Conservation (phyloP, 495 filamentous ascomycete genomes). For the Neurospora cerealis region DNA sequence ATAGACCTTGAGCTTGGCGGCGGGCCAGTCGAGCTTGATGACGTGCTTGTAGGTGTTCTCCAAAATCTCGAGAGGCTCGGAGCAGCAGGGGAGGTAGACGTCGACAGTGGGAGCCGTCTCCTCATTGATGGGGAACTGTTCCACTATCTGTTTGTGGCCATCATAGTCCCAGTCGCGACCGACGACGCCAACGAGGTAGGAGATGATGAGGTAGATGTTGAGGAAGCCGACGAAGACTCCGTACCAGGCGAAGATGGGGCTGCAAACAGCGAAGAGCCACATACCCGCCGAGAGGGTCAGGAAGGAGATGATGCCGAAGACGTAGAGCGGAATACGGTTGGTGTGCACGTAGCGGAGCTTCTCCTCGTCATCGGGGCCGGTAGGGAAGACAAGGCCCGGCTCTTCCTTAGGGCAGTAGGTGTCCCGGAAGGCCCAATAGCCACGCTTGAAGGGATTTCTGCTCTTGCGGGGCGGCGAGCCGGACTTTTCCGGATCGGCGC, state of each 20-base stretch:
- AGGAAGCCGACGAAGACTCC: constrained; percentile 25
- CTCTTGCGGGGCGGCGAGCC: background rate
- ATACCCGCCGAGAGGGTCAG: constrained; percentile 23
- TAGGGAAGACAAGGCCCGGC: constrained; percentile 18
- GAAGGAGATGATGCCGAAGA: constrained; percentile 23
- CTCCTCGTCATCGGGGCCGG: constrained; percentile 20
- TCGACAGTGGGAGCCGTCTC: constrained; percentile 22
- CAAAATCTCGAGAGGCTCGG: constrained; percentile 23
- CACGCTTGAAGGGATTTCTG: constrained; percentile 9
- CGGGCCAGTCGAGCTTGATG: constrained; percentile 20
- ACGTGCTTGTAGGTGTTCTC: constrained; percentile 26
- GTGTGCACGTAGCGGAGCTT: constrained; percentile 20
- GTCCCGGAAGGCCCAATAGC: constrained; percentile 11
- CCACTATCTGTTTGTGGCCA: constrained; percentile 7
- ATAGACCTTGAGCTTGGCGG: constrained; percentile 14
- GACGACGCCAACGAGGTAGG: constrained; percentile 22
- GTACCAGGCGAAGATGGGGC: constrained; percentile 24
- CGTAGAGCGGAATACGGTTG: constrained; percentile 23
- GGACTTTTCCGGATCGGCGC: constrained; percentile 7
- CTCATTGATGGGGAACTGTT: constrained; percentile 18
- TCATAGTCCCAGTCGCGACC: constrained; percentile 22
- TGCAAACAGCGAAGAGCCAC: constrained; percentile 22
- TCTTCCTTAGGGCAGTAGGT: constrained; percentile 23
- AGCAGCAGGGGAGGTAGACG: constrained; percentile 26
- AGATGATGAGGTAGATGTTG: constrained; percentile 26